phyloP scores from a whole-genome alignment of 805 yeast species.

The Lipomyces sp. region DNA sequence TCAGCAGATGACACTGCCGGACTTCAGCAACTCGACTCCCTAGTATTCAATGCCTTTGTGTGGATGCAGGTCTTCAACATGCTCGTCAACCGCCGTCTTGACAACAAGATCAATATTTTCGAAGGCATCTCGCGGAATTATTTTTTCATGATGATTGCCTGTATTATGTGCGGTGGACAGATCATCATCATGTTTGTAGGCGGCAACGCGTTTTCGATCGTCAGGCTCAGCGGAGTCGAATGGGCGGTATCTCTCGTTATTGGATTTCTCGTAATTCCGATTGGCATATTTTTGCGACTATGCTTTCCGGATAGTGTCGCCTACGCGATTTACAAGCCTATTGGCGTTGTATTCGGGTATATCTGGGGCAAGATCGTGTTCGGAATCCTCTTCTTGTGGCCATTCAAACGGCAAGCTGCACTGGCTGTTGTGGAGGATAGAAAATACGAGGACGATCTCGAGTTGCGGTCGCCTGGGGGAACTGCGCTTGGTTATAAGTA shows the following conservation, averaged over 20 bases:
- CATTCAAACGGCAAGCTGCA: conserved; percentile 32
- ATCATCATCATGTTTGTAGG: conserved; percentile 93
- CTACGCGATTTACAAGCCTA: conserved; percentile 29
- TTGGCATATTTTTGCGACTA: conserved; percentile 74
- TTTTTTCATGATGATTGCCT: conserved; percentile 75
- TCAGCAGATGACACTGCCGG: conserved; percentile 50
- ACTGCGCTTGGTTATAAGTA: conserved; percentile 33
- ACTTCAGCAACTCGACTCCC: conserved; percentile 67
- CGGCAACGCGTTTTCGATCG: conserved; percentile 89
- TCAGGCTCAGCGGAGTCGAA: conserved; percentile 77
- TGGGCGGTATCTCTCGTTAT: conserved; percentile 89
- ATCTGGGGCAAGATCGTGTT: conserved; percentile 26
- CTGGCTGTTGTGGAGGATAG: conserved; percentile 36
- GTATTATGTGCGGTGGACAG: conserved; percentile 81
- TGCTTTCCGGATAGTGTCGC: conserved; percentile 69
- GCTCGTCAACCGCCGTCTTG: conserved; percentile 87
- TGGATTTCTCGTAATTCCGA: conserved; percentile 81
- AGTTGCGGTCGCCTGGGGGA: conserved; percentile 31
- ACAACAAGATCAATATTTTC: conserved; percentile 81
- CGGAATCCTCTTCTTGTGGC: conserved; percentile 23
- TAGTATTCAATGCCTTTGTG: conserved; percentile 94
- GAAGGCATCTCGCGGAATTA: conserved; percentile 80
- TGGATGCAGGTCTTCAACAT: conserved; percentile 97
- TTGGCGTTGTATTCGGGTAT: conserved; percentile 23
- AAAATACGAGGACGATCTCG: conserved; percentile 25